Percentiles rank a stretch among this genome's conserved stretches.
Evolutionary conservation across 2,329 filamentous ascomycete genomes (phyloP).

Genomic region (Trichoderma citrinoviride): DNA sequence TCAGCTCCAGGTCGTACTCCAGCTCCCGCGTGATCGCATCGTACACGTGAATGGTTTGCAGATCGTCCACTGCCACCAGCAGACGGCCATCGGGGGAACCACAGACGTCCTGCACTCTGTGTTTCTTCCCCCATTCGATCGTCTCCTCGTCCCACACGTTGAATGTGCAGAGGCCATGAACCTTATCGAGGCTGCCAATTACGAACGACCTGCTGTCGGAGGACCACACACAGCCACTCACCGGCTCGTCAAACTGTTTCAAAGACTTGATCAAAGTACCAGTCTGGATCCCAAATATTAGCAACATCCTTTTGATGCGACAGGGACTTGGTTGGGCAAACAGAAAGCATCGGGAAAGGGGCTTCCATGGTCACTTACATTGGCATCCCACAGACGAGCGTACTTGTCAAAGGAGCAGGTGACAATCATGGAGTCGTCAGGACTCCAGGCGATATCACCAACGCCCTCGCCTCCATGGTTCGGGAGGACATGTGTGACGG

Average conservation of each 20-base stretch:
- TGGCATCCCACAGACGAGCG: slow-evolving; percentile 72
- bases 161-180: slow-evolving; percentile 68
- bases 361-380: slow-evolving; percentile 46
- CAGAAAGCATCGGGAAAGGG: too few species aligned
- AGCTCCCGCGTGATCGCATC: slow-evolving; percentile 73
- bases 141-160: slow-evolving; percentile 60
- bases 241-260: slow-evolving; percentile 73
- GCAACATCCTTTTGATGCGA: not conserved
- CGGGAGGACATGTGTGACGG: slow-evolving; percentile 58
- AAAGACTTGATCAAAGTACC: slow-evolving; percentile 63
- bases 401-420: slow-evolving; percentile 75
- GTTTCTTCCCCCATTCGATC: slow-evolving; percentile 65
- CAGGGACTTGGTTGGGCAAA: slow-evolving; percentile 13
- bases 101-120: slow-evolving; percentile 81
- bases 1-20: slow-evolving; percentile 66
- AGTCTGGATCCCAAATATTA: slow-evolving; percentile 43
- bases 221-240: slow-evolving; percentile 88
- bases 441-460: slow-evolving; percentile 84
- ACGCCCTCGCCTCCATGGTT: slow-evolving; percentile 65
- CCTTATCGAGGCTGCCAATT: slow-evolving; percentile 70
- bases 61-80: slow-evolving; percentile 73
- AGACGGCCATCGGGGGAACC: slow-evolving; percentile 76
- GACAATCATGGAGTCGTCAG: slow-evolving; percentile 81
- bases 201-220: slow-evolving; percentile 75
- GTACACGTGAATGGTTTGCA: slow-evolving; percentile 73